phyloP scores from a whole-genome alignment of 1,139 yeast species.

The Entelexis paramagnoliae region DNA sequence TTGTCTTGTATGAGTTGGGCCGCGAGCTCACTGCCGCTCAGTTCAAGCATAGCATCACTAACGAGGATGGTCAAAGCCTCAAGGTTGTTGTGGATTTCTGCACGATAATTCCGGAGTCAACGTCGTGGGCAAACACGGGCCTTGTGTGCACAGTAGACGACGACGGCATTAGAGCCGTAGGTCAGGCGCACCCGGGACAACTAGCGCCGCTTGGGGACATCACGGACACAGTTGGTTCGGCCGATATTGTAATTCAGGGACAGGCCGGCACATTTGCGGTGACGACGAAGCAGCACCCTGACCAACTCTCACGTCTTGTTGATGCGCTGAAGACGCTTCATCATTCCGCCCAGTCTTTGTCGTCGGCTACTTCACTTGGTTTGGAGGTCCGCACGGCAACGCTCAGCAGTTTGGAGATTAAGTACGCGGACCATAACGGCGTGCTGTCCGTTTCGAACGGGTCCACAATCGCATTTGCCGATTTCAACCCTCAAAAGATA shows the following conservation, averaged over 20 bases:
- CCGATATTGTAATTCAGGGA: constrained; percentile 10
- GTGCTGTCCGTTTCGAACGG: constrained; percentile 16
- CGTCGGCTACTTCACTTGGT: constrained; percentile 18
- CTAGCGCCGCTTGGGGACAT: constrained; percentile 18
- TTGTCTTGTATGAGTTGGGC: constrained; percentile 23
- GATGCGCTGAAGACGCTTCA: constrained; percentile 12
- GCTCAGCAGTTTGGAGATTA: constrained; percentile 20
- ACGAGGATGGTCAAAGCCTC: constrained; percentile 7
- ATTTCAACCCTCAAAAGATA: constrained; percentile 22
- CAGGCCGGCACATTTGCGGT: constrained; percentile 8
- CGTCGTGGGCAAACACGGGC: constrained; percentile 23
- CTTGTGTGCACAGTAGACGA: constrained; percentile 14
- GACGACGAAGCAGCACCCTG: neutral
- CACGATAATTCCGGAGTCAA: constrained; percentile 13
- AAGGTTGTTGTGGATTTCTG: constrained; percentile 16
- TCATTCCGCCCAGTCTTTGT: constrained; percentile 19
- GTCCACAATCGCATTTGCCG: constrained; percentile 14
- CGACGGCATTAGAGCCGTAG: constrained; percentile 11
- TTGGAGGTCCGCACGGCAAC: constrained; percentile 21
- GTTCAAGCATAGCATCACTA: constrained; percentile 9
- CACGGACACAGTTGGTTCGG: neutral
- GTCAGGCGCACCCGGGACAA: constrained; percentile 11
- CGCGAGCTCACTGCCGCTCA: constrained; percentile 20
- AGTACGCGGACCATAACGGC: constrained; percentile 20
- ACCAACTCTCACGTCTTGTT: constrained; percentile 6